phyloP scores from a whole-genome alignment of 352 stramenopile species.

The Phytophthora brassicae region DNA sequence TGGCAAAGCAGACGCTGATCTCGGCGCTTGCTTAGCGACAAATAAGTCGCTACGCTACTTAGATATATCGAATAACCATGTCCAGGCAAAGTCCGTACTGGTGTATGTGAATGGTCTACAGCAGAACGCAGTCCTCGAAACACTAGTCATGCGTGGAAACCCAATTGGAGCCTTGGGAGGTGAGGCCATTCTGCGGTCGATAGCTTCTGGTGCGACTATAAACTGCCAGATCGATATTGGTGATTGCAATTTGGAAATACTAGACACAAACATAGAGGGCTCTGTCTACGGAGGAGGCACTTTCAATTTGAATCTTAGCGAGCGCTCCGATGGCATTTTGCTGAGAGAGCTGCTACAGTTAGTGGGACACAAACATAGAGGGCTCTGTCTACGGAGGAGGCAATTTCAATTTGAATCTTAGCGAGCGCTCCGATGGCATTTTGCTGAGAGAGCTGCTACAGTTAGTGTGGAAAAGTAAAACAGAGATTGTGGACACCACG shows the following conservation, averaged over 20 bases:
- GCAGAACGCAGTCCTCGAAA: conserved; percentile 55
- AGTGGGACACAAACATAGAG: too few relatives aligned
- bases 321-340: conserved; percentile 54
- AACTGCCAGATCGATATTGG: conserved; percentile 67
- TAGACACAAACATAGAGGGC: conserved; percentile 46
- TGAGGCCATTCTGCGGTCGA: conserved; percentile 57
- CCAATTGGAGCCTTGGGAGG: conserved; percentile 62
- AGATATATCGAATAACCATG: conserved; percentile 71
- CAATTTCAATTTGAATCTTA: conserved; percentile 54
- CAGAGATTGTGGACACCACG: conserved; percentile 49
- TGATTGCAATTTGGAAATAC: conserved; percentile 68
- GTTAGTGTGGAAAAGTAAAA: conserved; percentile 59
- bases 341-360: conserved; percentile 60
- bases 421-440: conserved; percentile 50
- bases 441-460: conserved; percentile 59
- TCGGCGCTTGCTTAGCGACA: conserved; percentile 58
- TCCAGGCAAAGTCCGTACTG: conserved; percentile 58
- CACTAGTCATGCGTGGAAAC: conserved; percentile 62
- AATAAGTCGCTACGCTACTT: conserved; percentile 67
- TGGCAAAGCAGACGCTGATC: conserved; percentile 61
- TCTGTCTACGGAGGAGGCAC: conserved; percentile 47
- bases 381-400: conserved; percentile 48
- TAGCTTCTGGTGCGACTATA: conserved; percentile 45
- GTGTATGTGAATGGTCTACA: conserved; percentile 67
- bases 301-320: conserved; percentile 56